Conservation (phyloP, 768 basidiomycete species). For the Strobilomyces echinocephalus region DNA sequence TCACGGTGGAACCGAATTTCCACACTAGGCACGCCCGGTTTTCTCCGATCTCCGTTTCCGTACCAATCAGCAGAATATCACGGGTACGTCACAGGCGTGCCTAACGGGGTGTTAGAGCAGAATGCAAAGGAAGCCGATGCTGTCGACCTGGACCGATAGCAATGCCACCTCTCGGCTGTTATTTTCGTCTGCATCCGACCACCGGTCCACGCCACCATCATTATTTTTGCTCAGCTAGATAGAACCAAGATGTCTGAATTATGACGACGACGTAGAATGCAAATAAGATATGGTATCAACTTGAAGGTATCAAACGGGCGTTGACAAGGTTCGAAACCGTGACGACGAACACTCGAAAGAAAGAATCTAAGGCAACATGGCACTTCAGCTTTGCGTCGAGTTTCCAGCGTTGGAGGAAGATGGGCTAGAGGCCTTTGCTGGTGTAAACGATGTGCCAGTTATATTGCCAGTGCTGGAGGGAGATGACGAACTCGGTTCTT, state of each 20-base stretch:
- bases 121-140: slow-evolving; percentile 1
- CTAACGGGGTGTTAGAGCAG: too few relatives aligned
- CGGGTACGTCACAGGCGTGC: neutral
- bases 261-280: too few relatives aligned
- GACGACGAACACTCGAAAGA: too few relatives aligned
- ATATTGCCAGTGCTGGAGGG: neutral
- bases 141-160: neutral
- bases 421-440: neutral
- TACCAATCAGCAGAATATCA: neutral
- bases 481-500: neutral
- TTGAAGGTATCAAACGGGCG: too few relatives aligned
- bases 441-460: neutral
- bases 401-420: slow-evolving; percentile 2
- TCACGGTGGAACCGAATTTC: too few relatives aligned
- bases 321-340: too few relatives aligned
- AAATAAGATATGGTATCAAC: neutral
- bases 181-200: neutral
- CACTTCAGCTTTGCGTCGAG: slow-evolving; percentile 1
- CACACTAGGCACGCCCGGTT: slow-evolving; percentile 12
- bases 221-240: too few relatives aligned
- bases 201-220: neutral
- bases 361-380: neutral
- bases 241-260: too few relatives aligned
- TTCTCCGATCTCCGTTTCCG: slow-evolving; percentile 12
- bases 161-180: neutral